Percentiles rank a stretch among this genome's conserved stretches.
Evolutionary conservation across 202 grass and related monocot genomes (phyloP).

Genomic region (Dendrocalamus latiflorus): DNA sequence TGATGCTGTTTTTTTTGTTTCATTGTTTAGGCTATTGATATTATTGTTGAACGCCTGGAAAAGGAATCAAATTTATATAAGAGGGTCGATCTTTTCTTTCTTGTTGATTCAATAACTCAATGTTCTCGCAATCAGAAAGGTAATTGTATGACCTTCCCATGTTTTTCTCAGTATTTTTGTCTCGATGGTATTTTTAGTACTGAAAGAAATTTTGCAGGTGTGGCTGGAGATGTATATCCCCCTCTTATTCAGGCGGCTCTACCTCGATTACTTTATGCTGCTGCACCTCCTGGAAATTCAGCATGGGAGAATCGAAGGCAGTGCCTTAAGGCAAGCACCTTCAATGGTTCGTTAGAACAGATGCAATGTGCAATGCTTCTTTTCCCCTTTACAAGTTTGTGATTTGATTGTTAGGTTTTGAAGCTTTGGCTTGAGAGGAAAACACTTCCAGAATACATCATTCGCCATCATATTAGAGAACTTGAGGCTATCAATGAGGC

Average conservation of each 20-base stretch:
- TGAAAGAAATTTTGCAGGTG: slow-evolving; percentile 51
- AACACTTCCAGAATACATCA: slow-evolving; percentile 85
- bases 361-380: slow-evolving; percentile 5
- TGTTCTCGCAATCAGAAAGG: slow-evolving; percentile 79
- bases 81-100: slow-evolving; percentile 93
- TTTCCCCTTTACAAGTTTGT: slow-evolving; percentile 26
- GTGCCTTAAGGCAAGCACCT: slow-evolving; percentile 75
- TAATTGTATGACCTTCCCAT: background rate
- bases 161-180: slow-evolving; percentile 7
- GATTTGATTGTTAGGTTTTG: slow-evolving; percentile 63
- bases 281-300: slow-evolving; percentile 82
- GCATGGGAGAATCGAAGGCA: slow-evolving; percentile 93
- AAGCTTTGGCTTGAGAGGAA: slow-evolving; percentile 93
- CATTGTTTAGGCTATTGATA: slow-evolving; percentile 63
- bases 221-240: slow-evolving; percentile 68
- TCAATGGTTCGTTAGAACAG: slow-evolving; percentile 18
- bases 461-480: slow-evolving; percentile 80
- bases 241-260: slow-evolving; percentile 76
- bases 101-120: slow-evolving; percentile 96
- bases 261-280: slow-evolving; percentile 73
- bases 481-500: slow-evolving; percentile 77
- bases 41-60: slow-evolving; percentile 70
- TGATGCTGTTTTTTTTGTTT: slow-evolving; percentile 19
- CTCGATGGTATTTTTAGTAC: background rate
- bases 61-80: slow-evolving; percentile 79